A percentile compares a stretch with the other conserved stretches of the same genome.
phyloP scores from a whole-genome alignment of 2,329 filamentous ascomycete species.

The Alternaria panax region DNA sequence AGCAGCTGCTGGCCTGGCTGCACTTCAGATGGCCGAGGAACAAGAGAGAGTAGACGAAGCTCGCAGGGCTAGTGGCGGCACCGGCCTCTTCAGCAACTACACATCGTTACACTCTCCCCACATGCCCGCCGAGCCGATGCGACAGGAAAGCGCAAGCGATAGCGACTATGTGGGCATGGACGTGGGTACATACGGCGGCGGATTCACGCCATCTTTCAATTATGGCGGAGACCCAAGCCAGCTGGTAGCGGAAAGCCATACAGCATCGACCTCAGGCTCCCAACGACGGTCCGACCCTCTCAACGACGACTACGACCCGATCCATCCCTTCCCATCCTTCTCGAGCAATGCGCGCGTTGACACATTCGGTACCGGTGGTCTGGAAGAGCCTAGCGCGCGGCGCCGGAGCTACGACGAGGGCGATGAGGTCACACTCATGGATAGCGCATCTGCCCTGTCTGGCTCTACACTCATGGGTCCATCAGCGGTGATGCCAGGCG shows the following conservation, averaged over 20 bases:
- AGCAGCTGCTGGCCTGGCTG: constrained; percentile 81
- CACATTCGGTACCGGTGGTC: constrained; percentile 86
- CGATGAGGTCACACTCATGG: constrained; percentile 70
- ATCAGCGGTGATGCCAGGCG: constrained; percentile 54
- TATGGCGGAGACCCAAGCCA: constrained; percentile 63
- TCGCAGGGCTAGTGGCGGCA: constrained; percentile 66
- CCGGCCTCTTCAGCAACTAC: constrained; percentile 61
- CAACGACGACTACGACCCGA: constrained; percentile 55
- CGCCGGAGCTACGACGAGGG: constrained; percentile 91
- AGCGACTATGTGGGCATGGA: constrained; percentile 77
- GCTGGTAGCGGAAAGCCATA: constrained; percentile 50
- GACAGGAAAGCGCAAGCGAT: constrained; percentile 59
- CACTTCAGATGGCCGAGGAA: constrained; percentile 83
- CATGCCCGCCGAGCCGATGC: constrained; percentile 42
- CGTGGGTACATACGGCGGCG: constrained; percentile 76
- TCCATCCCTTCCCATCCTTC: constrained; percentile 66
- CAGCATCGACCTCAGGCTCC: constrained; percentile 55
- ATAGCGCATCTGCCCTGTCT: constrained; percentile 37
- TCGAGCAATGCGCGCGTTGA: constrained; percentile 75
- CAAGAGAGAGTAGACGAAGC: constrained; percentile 69
- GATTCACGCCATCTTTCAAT: constrained; percentile 68
- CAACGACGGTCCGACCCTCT: constrained; percentile 54
- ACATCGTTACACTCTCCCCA: constrained; percentile 52
- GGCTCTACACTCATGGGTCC: constrained; percentile 34
- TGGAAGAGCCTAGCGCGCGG: constrained; percentile 75